Conservation (phyloP, 2,329 filamentous ascomycete genomes). For the Dendrostoma leiphaemia region DNA sequence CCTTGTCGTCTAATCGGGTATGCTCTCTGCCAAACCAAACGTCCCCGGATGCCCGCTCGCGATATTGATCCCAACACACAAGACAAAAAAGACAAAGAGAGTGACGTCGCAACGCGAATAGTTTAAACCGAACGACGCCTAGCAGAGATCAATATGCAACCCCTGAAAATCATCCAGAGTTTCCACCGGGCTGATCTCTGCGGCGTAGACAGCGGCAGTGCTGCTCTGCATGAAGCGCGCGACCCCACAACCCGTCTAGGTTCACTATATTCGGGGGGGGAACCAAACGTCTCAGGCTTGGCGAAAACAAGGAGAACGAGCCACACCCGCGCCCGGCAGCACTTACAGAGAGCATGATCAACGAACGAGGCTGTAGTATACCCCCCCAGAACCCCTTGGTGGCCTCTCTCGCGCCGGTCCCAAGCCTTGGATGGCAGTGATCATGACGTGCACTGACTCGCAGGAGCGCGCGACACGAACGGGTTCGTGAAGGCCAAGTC, state of each 20-base stretch:
- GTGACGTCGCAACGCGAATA: too few species aligned
- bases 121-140: too few species aligned
- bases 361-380: not conserved
- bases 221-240: not conserved
- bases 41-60: too few species aligned
- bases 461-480: constrained; percentile 3
- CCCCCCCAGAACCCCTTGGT: too few species aligned
- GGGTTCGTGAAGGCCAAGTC: constrained; percentile 4
- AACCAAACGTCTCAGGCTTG: not conserved
- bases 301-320: not conserved
- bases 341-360: not conserved
- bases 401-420: too few species aligned
- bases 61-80: too few species aligned
- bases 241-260: not conserved
- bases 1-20: too few species aligned
- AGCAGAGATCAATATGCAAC: not conserved
- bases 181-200: not conserved
- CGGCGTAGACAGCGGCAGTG: constrained; percentile 1
- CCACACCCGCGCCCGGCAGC: not conserved
- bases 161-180: not conserved
- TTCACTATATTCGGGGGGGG: not conserved
- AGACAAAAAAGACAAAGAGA: too few species aligned
- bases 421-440: too few species aligned
- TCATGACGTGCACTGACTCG: constrained; percentile 8
- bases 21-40: too few species aligned